Evolutionary conservation across 352 stramenopile genomes (phyloP).

Genomic region (Thraustochytrium sp.): DNA sequence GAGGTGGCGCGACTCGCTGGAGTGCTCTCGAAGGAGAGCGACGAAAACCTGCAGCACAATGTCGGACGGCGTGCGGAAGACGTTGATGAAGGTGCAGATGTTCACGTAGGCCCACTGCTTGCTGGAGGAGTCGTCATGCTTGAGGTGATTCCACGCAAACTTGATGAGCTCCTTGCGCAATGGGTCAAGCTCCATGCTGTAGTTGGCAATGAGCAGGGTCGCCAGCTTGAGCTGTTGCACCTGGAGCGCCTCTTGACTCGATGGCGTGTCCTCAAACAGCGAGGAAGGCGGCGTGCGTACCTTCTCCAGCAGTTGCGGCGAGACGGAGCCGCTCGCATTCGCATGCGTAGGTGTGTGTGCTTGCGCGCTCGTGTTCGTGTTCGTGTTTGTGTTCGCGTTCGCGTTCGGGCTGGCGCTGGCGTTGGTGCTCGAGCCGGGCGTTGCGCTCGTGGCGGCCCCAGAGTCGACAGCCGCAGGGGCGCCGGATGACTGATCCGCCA

Average conservation of each 20-base stretch:
- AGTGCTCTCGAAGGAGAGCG: constrained; percentile 83
- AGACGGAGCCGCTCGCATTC: background rate
- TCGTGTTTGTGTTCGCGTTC: background rate
- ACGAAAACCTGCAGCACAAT: constrained; percentile 88
- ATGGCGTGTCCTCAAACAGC: background rate
- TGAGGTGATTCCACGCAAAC: constrained; percentile 94
- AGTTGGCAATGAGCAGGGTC: constrained; percentile 90
- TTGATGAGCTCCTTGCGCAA: constrained; percentile 96
- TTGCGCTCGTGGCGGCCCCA: too few relatives aligned
- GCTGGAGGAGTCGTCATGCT: constrained; percentile 83
- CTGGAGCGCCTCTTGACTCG: constrained; percentile 60
- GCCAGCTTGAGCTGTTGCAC: constrained; percentile 88
- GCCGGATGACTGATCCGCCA: too few relatives aligned
- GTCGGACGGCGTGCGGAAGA: constrained; percentile 90
- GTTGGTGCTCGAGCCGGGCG: too few relatives aligned
- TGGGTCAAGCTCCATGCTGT: constrained; percentile 81
- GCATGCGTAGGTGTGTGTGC: too few relatives aligned
- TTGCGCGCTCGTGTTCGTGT: too few relatives aligned
- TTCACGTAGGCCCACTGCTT: constrained; percentile 97
- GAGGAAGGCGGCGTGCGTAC: background rate
- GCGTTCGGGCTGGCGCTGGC: background rate
- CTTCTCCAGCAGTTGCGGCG: background rate
- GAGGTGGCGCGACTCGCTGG: constrained; percentile 87
- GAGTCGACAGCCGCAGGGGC: too few relatives aligned
- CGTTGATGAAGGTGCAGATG: constrained; percentile 89